A percentile compares a stretch with the other conserved stretches of the same genome.
Conservation (phyloP, 2,329 filamentous ascomycete species). For the Sclerotinia trifoliorum region DNA sequence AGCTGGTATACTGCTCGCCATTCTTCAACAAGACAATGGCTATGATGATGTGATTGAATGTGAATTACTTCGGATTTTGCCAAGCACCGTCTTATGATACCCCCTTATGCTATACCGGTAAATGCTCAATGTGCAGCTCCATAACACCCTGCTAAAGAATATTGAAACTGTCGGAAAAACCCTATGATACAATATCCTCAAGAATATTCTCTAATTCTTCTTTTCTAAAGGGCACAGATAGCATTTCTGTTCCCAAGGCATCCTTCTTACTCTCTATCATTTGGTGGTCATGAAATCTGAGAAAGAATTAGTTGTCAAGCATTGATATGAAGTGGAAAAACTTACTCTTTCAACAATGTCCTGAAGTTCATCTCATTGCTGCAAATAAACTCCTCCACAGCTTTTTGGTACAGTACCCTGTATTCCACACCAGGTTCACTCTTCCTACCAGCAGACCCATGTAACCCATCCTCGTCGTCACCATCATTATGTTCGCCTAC, state of each 20-base stretch:
- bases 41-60: background rate
- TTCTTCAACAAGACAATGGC: background rate
- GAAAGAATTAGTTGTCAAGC: constrained; percentile 28
- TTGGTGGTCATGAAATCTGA: constrained; percentile 89
- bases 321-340: constrained; percentile 32
- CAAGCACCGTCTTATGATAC: background rate
- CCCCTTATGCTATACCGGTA: background rate
- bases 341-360: constrained; percentile 86
- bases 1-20: background rate
- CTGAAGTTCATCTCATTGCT: constrained; percentile 95
- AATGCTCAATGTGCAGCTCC: constrained; percentile 14
- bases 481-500: constrained; percentile 51
- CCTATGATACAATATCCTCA: constrained; percentile 59
- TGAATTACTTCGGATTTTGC: background rate
- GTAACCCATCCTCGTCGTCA: constrained; percentile 39
- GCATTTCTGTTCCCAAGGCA: constrained; percentile 75
- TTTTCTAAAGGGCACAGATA: constrained; percentile 80
- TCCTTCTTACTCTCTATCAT: constrained; percentile 93
- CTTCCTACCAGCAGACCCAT: constrained; percentile 25
- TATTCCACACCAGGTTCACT: constrained; percentile 74
- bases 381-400: constrained; percentile 94
- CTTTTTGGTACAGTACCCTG: constrained; percentile 87
- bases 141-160: constrained; percentile 24
- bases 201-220: constrained; percentile 88
- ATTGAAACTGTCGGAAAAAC: constrained; percentile 10